Evolutionary conservation across 768 basidiomycete genomes (phyloP), one percentile per base, ranked within the genome.

Genomic region (Lepiota venenata): DNA sequence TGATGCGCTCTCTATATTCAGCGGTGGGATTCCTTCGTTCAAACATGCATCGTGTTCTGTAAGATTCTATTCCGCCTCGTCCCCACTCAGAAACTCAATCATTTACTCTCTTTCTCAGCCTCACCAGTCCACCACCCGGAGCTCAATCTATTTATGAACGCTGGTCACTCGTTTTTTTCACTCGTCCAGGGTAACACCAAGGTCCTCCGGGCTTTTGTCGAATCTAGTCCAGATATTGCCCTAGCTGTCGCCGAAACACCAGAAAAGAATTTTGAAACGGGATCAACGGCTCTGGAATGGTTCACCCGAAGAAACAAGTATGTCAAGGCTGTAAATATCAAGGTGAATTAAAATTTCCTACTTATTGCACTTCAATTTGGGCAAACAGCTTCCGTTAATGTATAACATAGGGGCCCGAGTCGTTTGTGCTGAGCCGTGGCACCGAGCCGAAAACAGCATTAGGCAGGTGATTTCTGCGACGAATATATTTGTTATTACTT

Each of bases 141-240:
- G 66, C 63, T 3, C 85, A 85, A 64, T 69, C 63, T 4, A 60
- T 69, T 11, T 64, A 71, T 46, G 76, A 77, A 39, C 71, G 83
- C 5, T 85, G 78, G 77, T 85, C 83, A 10, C 69, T 84, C 14
- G 82, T 83, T 0, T 85, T 77, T 65, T 84, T 85, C 67, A 79
- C 76, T 1, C 75, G 84, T 27, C 83, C 83, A 0, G 76, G n/a
- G 73, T 1, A 72, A 81, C 61, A 40, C n/a, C 14, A 40, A 40
- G 10, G 10, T 40, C 4, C 39, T 40, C 9, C 39, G 39, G 9
- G 39, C 39, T 7, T 40, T 40, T 14, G n/a, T 20, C 4, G 39
- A 40, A 9, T n/a, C 20, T 2, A 40, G 39, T 20, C 6, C 39
- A 7, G 20, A 4, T n/a, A 40, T 40, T 9, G 50, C 21, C 18